These are phyloP conservation scores for Penicillium mononematosum DNA, from an alignment of 495 filamentous ascomycete species.

Conservation along the genomic window DNA sequence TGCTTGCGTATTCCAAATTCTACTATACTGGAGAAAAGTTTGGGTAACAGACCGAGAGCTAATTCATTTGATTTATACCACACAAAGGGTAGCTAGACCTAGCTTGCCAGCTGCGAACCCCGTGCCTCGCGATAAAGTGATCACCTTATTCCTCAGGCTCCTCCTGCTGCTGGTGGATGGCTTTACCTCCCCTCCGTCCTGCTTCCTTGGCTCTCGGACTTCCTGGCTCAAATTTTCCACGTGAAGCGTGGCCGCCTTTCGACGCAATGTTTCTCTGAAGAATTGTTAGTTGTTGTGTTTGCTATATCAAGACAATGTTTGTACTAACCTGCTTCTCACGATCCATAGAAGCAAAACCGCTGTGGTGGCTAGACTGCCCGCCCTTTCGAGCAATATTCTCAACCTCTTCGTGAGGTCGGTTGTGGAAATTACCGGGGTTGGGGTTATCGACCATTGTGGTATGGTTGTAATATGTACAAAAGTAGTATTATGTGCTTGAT, in stretches of 20 bases:
- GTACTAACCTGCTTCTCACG: slow-evolving; percentile 43
- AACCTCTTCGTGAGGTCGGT: slow-evolving; percentile 60
- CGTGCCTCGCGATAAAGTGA: background rate
- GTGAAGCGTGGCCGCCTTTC: slow-evolving; percentile 50
- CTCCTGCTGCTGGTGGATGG: background rate
- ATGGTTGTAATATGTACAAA: too few relatives aligned
- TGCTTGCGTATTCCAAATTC: too few relatives aligned
- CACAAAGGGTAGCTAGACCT: too few relatives aligned
- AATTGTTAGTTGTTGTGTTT: background rate
- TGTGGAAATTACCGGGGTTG: slow-evolving; percentile 65
- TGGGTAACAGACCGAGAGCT: too few relatives aligned
- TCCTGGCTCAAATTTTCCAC: slow-evolving; percentile 49
- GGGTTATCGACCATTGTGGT: slow-evolving; percentile 18
- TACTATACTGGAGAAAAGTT: too few relatives aligned
- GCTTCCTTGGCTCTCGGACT: slow-evolving; percentile 47
- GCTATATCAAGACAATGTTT: too few relatives aligned
- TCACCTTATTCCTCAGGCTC: slow-evolving; percentile 4
- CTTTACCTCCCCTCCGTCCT: slow-evolving; percentile 43
- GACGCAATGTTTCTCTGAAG: slow-evolving; percentile 45
- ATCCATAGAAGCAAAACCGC: slow-evolving; percentile 40
- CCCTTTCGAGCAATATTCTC: slow-evolving; percentile 53
- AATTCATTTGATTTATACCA: too few relatives aligned
- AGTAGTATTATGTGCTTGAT: too few relatives aligned
- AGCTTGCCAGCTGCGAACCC: too few relatives aligned
- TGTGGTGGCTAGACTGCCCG: slow-evolving; percentile 41